Evolutionary conservation across 805 yeast species (phyloP).

Genomic region (Metschnikowia dekortorum): DNA sequence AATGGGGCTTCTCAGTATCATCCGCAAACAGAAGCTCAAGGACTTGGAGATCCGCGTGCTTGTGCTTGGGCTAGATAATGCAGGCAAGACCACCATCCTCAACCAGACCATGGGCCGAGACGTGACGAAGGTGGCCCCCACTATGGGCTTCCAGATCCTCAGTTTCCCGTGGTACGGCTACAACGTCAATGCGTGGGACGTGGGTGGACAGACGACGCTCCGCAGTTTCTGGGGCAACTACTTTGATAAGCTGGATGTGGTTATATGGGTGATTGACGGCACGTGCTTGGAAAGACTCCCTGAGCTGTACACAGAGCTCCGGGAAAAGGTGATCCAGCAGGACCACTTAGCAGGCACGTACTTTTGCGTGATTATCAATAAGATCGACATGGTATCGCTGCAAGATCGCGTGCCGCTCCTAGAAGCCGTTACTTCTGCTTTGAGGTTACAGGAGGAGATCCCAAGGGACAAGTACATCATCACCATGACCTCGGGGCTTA

Average conservation of each 20-base stretch:
- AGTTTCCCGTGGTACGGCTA: conserved; percentile 44
- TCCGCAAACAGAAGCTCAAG: conserved; percentile 76
- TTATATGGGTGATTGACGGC: conserved; percentile 85
- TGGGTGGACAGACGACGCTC: conserved; percentile 60
- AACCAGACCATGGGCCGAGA: conserved; percentile 51
- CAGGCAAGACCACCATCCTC: conserved; percentile 87
- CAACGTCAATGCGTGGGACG: conserved; percentile 72
- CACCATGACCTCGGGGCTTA: conserved; percentile 30
- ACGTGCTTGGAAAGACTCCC: conserved; percentile 53
- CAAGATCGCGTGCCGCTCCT: conserved; percentile 17
- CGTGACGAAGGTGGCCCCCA: conserved; percentile 64
- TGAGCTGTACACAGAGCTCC: conserved; percentile 66
- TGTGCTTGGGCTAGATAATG: conserved; percentile 80
- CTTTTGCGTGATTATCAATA: conserved; percentile 68
- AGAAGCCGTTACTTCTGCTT: conserved; percentile 7
- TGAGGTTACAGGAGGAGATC: conserved; percentile 10
- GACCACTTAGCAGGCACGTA: conserved; percentile 68
- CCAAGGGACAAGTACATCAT: conserved; percentile 25
- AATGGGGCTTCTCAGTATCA: conserved; percentile 81
- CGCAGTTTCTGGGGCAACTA: conserved; percentile 68
- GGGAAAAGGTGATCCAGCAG: conserved; percentile 53
- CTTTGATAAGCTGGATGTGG: conserved; percentile 69
- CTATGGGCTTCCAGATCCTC: conserved; percentile 83
- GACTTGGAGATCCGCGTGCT: conserved; percentile 74
- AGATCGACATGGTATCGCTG: conserved; percentile 53